phyloP scores from a whole-genome alignment of 345 rosid species.

The Heritiera fomes region DNA sequence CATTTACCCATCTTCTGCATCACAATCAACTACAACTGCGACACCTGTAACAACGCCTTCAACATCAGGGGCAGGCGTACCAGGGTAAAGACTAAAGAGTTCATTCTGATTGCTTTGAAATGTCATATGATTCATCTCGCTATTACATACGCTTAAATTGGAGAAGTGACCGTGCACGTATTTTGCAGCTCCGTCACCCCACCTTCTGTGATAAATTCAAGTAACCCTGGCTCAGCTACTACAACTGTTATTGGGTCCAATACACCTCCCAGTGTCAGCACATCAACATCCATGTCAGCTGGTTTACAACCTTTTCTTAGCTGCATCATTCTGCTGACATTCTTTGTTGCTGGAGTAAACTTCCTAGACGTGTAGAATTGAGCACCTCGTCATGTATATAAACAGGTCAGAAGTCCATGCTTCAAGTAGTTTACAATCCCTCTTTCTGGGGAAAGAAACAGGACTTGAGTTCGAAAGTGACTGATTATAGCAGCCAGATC shows the following conservation, averaged over 20 bases:
- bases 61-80: constrained; percentile 41
- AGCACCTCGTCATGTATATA: constrained; percentile 25
- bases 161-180: not conserved
- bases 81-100: constrained; percentile 42
- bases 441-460: constrained; percentile 6
- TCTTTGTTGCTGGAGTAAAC: constrained; percentile 30
- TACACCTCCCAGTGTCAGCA: constrained; percentile 38
- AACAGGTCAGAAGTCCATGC: constrained; percentile 19
- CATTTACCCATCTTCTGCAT: constrained; percentile 54
- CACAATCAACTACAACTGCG: constrained; percentile 46
- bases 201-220: constrained; percentile 49
- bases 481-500: not conserved
- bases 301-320: constrained; percentile 26
- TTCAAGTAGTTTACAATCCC: constrained; percentile 15
- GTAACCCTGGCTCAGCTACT: constrained; percentile 41
- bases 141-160: not conserved
- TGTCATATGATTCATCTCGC: not conserved
- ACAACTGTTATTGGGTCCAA: constrained; percentile 35
- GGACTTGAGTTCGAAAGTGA: constrained; percentile 18
- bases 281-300: constrained; percentile 43
- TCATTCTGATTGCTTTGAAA: constrained; percentile 12
- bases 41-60: constrained; percentile 41
- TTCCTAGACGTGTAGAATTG: constrained; percentile 24
- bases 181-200: constrained; percentile 46
- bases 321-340: constrained; percentile 31